Evolutionary conservation across 192 early-diverging fungal species (phyloP).

Genomic region (Thamnidium elegans): DNA sequence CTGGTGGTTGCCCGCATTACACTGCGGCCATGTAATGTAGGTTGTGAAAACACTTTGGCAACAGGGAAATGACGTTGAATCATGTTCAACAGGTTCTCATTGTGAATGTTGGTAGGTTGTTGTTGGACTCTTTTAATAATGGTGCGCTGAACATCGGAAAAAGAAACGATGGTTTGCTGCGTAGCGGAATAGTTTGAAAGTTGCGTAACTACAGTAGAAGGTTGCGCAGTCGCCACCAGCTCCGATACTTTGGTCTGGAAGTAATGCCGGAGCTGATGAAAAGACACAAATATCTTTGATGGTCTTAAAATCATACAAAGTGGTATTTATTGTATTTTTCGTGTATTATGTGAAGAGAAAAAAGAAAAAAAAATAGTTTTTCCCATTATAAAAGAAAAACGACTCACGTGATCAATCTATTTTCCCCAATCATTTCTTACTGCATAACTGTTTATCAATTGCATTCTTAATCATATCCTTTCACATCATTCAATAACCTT

Average conservation of each 20-base stretch:
- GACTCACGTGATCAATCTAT: neutral
- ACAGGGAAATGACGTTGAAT: conserved; percentile 22
- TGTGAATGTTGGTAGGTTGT: neutral
- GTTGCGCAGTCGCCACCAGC: conserved; percentile 13
- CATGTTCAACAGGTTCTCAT: too few species aligned
- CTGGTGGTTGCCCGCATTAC: neutral
- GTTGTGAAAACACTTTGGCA: conserved; percentile 5
- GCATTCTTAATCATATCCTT: too few species aligned
- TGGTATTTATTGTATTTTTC: neutral
- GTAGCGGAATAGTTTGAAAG: neutral
- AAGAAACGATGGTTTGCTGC: neutral
- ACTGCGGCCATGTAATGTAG: neutral
- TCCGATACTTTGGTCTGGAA: conserved; percentile 21
- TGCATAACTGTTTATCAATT: too few species aligned
- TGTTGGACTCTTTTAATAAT: neutral
- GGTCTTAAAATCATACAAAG: conserved; percentile 20
- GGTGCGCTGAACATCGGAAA: neutral
- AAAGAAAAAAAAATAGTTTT: conserved; percentile 8
- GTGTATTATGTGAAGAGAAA: neutral
- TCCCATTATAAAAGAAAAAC: conserved; percentile 5
- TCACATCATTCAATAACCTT: too few species aligned
- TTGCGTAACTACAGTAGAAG: neutral
- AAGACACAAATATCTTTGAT: conserved; percentile 24
- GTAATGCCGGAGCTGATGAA: conserved; percentile 31
- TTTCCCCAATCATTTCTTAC: too few species aligned